Evolutionary conservation across 768 basidiomycete genomes (phyloP).

Genomic region (Pisolithus albus): DNA sequence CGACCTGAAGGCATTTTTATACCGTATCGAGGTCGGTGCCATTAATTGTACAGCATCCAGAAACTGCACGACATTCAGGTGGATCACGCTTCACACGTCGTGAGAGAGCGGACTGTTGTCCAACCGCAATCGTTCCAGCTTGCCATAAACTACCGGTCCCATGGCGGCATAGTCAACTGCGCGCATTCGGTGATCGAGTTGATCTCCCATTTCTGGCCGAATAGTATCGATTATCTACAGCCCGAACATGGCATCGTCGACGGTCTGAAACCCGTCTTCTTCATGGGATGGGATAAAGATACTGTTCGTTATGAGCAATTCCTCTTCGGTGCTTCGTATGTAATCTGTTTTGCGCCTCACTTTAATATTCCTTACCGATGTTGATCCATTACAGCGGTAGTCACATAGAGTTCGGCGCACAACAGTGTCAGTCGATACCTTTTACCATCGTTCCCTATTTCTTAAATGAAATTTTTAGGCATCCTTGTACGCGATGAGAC

Average conservation of each 20-base stretch:
- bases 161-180: constrained; percentile 65
- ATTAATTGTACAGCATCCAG: neutral
- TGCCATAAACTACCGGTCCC: constrained; percentile 60
- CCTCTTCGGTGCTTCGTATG: constrained; percentile 44
- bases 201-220: constrained; percentile 54
- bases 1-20: constrained; percentile 62
- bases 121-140: constrained; percentile 47
- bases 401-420: neutral
- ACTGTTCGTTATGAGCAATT: constrained; percentile 49
- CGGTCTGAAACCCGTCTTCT: constrained; percentile 54
- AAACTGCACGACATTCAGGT: constrained; percentile 10
- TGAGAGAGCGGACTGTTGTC: constrained; percentile 8
- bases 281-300: constrained; percentile 40
- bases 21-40: constrained; percentile 48
- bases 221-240: constrained; percentile 53
- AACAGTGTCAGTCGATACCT: neutral
- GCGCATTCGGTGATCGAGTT: constrained; percentile 59
- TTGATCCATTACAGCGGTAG: constrained; percentile 26
- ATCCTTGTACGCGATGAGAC: neutral
- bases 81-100: constrained; percentile 6
- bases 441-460: neutral
- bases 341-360: neutral
- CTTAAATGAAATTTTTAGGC: neutral
- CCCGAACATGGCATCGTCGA: constrained; percentile 50
- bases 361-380: constrained; percentile 6